Base-by-base conservation (phyloP, 441 rosid species). In the Syzygium syzygioides region DNA sequence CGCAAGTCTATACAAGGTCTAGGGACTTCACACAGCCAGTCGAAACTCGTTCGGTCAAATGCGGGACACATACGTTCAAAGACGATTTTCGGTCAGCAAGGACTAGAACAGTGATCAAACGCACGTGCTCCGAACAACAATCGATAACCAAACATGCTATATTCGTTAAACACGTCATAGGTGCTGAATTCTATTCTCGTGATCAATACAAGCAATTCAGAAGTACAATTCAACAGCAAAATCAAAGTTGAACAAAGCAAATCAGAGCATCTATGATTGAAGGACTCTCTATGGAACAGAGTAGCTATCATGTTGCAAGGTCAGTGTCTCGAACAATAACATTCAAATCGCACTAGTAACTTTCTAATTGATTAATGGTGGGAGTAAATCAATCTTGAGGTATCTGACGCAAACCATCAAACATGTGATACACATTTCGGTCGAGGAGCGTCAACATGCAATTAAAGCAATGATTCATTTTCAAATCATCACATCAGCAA, bases 381-480 rank as follows among this genome's bases (percentile, higher is more conserved):
- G 0, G 68, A 62, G 1, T 28, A n/a, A n/a, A n/a, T n/a, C 0
- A n/a, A 62, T 62, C 0, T 62, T 8, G 68, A 62, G 34, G 68
- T 62, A 18, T 13, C 10, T 14, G 68, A n/a, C 34, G 32, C 28
- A n/a, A n/a, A 62, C 14, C 68, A 62, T n/a, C 34, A 10, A 62
- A 62, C 68, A 62, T 18, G 19, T 26, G 19, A 62, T 0, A 3
- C 30, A 62, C 34, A 62, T 62, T n/a, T 5, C 2, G 17, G 19
- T 7, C 68, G 8, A 62, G 34, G 19, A 17, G 19, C 34, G 6
- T 62, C 34, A 1, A 30, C 19, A 4, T 18, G 6, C 4, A 60
- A 5, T n/a, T 14, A 60, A 60, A 62, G 68, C 4, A 62, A n/a
- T n/a, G 68, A 62, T 62, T 62, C 68, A 0, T 8, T n/a, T 6